Base-by-base conservation (phyloP, 805 yeast genomes). In the Yarrowia sp. region DNA sequence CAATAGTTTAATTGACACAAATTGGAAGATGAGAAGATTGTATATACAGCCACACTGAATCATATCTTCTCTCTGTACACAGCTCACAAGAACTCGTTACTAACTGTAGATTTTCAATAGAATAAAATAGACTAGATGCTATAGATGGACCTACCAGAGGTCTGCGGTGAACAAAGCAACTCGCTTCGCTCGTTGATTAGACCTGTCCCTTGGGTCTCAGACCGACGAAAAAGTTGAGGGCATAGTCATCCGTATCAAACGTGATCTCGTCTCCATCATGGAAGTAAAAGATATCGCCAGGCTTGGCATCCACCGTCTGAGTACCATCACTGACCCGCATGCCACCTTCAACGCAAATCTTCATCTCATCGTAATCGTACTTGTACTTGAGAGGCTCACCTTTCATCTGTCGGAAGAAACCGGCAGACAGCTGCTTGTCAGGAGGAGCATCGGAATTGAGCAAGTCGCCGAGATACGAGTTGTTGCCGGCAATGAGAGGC, bases 361-460 rank as follows among this genome's bases (percentile, higher is more conserved):
- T 88, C 86, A 87, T 84, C 79, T 87, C 92, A 75, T 88, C 90
- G 78, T 87, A 85, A 74, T 79, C 80, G 80, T 88, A 88, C 69
- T 80, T 77, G 83, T 88, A 88, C n/a, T 85, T 90, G 75, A 88
- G 82, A 61, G 89, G 85, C 77, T 85, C 87, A 70, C 92, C 92
- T 69, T 81, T 80, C 77, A 86, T 89, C 79, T 88, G 91, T 74
- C 81, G 83, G 84, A 85, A 88, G 81, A 88, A 88, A 66, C 92
- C 92, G 76, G 87, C 82, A 16, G 87, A 78, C 72, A 88, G 85
- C 76, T 85, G 86, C 76, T 87, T 78, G 63, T 85, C 91, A 64
- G 81, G 77, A 73, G 86, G 87, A 68, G 87, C 88, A 36, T 85
- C 87, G 22, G 89, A 85, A 50, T 87, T 82, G 79, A 85, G 85